Evolutionary conservation across 2,329 filamentous ascomycete genomes (phyloP).

Genomic region (Cladophialophora immunda): DNA sequence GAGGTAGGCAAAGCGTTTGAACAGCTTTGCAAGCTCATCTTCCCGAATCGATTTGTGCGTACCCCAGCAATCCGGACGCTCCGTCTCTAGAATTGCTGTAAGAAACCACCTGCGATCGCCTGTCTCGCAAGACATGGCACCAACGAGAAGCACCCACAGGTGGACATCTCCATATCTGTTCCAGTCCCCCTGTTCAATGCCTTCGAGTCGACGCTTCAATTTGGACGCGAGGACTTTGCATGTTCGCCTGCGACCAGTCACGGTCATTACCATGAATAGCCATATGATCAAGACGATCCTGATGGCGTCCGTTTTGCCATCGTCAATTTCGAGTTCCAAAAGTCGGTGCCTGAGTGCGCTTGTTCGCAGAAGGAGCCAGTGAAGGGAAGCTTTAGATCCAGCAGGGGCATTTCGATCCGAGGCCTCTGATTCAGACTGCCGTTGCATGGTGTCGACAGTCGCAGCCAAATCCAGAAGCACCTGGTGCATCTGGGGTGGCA

Average conservation of each 20-base stretch:
- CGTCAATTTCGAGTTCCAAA: conserved; percentile 14
- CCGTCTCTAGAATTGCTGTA: neutral
- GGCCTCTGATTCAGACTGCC: neutral
- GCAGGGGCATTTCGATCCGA: neutral
- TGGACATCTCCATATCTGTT: neutral
- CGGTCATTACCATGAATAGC: conserved; percentile 19
- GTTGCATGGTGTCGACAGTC: neutral
- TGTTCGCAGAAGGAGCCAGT: conserved; percentile 20
- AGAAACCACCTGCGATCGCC: conserved; percentile 1
- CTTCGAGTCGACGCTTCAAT: neutral
- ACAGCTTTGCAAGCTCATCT: conserved; percentile 1
- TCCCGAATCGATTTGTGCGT: neutral
- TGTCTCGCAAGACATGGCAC: neutral
- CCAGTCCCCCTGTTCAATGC: neutral
- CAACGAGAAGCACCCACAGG: conserved; percentile 9
- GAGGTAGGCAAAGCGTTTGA: conserved; percentile 4
- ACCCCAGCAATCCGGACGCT: neutral
- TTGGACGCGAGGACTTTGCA: conserved; percentile 14
- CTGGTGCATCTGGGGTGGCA: conserved; percentile 2
- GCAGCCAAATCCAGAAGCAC: neutral
- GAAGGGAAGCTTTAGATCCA: conserved; percentile 7
- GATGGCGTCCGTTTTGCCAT: conserved; percentile 11
- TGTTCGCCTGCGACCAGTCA: conserved; percentile 16
- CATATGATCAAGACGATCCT: conserved; percentile 12
- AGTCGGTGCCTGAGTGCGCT: conserved; percentile 20